Base-by-base conservation (phyloP, 805 yeast species). In the Starmerella etchellsii region DNA sequence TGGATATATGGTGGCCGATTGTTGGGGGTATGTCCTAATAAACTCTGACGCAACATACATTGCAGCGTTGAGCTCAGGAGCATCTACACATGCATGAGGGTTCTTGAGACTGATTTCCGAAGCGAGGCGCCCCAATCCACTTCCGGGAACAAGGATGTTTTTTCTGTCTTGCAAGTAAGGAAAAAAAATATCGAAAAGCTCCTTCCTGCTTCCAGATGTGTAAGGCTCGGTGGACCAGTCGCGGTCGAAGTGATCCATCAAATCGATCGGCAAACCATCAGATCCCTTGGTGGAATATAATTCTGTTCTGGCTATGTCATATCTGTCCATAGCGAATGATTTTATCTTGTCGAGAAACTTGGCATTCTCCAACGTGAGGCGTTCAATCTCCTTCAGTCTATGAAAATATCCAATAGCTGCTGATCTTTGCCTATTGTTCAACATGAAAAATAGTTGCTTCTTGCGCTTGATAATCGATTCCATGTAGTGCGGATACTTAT, bases 91-190 rank as follows among this genome's bases (percentile, higher is more conserved):
- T 2, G 30, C 24, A 5, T 19, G 31, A 4, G 24, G 19, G 26
- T 29, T n/a, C 19, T 6, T 11, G 15, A 16, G 37, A 0, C 69
- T 59, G 21, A 83, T 44, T 44, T 76, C 82, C 54, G 76, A 76
- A 1, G 94, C 77, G 0, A 84, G 62, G 48, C 84, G 64, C 0
- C 95, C 95, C 21, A 81, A 64, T 0, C 97, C 97, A 1, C 91
- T 73, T 0, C 97, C 97, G 0, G 97, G 96, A 1, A 82, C 71
- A 3, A 87, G 60, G 0, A 83, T 67, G 10, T 23, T 7, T 4
- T 30, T 16, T 2, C 14, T 23, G 7, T 23, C 26, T 18, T n/a
- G 23, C 18, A 79, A 51, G 33, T 70, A 67, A 0, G 49, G 34
- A 4, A 53, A 51, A 19, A 83, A 65, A 47, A 75, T 84, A 1